Evolutionary conservation across 2,329 filamentous ascomycete species (phyloP).

Genomic region (Pseudogymnoascus pannorum): DNA sequence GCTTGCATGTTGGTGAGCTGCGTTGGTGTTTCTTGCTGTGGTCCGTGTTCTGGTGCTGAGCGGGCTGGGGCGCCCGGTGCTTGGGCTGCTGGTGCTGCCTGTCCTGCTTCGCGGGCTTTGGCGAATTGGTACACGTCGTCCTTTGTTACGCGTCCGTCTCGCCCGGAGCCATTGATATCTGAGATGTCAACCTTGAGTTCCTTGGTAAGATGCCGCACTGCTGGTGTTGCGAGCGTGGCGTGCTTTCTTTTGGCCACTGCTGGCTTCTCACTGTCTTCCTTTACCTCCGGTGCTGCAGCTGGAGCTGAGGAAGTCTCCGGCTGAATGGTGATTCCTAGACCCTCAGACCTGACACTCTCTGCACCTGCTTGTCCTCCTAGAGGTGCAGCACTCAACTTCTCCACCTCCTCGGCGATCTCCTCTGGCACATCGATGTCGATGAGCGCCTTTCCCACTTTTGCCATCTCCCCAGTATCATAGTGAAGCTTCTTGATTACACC

Average conservation of each 20-base stretch:
- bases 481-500: conserved; percentile 94
- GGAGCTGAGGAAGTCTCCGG: neutral
- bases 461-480: conserved; percentile 94
- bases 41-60: conserved; percentile 18
- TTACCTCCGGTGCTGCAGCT: neutral
- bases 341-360: conserved; percentile 11
- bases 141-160: conserved; percentile 83
- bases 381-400: conserved; percentile 33
- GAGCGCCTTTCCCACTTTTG: conserved; percentile 86
- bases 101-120: conserved; percentile 41
- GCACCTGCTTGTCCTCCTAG: conserved; percentile 19
- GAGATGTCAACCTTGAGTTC: conserved; percentile 70
- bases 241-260: conserved; percentile 48
- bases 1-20: conserved; percentile 71
- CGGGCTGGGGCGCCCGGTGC: conserved; percentile 10
- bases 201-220: conserved; percentile 81
- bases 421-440: conserved; percentile 92
- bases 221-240: conserved; percentile 77
- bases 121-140: conserved; percentile 78
- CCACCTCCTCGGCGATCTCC: conserved; percentile 58
- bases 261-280: conserved; percentile 12
- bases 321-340: neutral
- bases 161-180: conserved; percentile 76
- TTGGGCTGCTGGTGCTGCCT: conserved; percentile 17
- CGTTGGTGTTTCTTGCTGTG: conserved; percentile 60